These are phyloP conservation scores for Arctostaphylos glauca DNA, from an alignment of 148 eudicot genomes.

Conservation along the genomic window DNA sequence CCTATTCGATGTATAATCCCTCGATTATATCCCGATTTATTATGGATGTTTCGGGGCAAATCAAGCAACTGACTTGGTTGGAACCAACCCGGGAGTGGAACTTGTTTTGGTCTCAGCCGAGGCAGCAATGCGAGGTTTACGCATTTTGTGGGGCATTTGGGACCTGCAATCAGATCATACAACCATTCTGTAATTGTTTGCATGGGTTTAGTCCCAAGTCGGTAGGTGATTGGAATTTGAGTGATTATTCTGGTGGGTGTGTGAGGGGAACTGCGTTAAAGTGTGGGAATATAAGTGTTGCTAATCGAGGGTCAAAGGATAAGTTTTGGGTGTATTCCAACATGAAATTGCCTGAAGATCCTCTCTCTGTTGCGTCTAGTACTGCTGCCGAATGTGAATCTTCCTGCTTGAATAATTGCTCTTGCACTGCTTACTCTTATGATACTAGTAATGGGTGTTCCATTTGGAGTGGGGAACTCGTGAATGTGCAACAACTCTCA, in stretches of 20 bases:
- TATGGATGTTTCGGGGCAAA: constrained; percentile 55
- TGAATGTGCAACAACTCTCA: constrained; percentile 43
- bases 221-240: constrained; percentile 35
- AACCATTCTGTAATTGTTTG: constrained; percentile 48
- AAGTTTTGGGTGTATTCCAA: constrained; percentile 21
- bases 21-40: constrained; percentile 44
- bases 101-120: constrained; percentile 59
- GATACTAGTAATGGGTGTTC: constrained; percentile 30
- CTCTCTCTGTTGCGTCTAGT: constrained; percentile 14
- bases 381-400: constrained; percentile 38
- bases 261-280: constrained; percentile 27
- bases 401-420: constrained; percentile 42
- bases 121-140: constrained; percentile 53
- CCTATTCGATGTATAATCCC: constrained; percentile 31
- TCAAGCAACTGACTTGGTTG: constrained; percentile 42
- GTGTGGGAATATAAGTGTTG: constrained; percentile 30
- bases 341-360: constrained; percentile 32
- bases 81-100: constrained; percentile 37
- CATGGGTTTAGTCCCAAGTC: constrained; percentile 27
- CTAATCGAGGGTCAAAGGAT: constrained; percentile 23
- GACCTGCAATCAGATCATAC: constrained; percentile 29
- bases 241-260: constrained; percentile 59
- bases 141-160: constrained; percentile 58
- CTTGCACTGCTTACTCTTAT: constrained; percentile 57
- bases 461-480: constrained; percentile 41